Evolutionary conservation across 176 grass and related monocot species (phyloP).

Genomic region (Aegilops longissima): DNA sequence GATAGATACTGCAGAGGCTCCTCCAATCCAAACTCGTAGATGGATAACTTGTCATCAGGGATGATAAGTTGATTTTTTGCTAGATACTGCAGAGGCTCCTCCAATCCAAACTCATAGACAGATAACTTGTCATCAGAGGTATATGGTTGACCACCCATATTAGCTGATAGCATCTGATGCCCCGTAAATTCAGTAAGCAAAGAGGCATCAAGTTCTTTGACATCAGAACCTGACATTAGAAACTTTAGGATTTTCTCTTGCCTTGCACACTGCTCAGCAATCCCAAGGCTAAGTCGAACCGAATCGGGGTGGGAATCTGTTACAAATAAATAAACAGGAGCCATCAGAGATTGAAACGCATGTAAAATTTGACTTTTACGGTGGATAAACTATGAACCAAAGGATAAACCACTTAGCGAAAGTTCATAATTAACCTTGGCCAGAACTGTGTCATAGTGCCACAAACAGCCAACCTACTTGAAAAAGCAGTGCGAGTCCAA

Average conservation of each 20-base stretch:
- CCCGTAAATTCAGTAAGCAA: slow-evolving; percentile 54
- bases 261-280: slow-evolving; percentile 62
- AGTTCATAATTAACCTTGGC: background rate
- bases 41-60: slow-evolving; percentile 46
- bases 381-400: background rate
- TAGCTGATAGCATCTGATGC: slow-evolving; percentile 32
- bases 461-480: background rate
- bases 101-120: slow-evolving; percentile 47
- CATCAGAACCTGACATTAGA: slow-evolving; percentile 59
- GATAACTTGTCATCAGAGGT: slow-evolving; percentile 37
- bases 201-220: slow-evolving; percentile 47
- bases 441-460: background rate
- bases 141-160: slow-evolving; percentile 40
- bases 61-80: slow-evolving; percentile 39
- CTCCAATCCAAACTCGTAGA: slow-evolving; percentile 48
- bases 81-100: slow-evolving; percentile 43
- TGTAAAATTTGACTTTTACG: background rate
- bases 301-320: slow-evolving; percentile 63
- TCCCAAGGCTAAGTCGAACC: slow-evolving; percentile 63
- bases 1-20: slow-evolving; percentile 44
- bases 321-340: background rate
- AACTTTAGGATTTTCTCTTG: slow-evolving; percentile 74
- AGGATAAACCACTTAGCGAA: background rate
- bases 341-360: background rate
- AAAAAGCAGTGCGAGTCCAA: background rate